Percentiles rank a stretch among this genome's conserved stretches.
Evolutionary conservation across 1,284 basidiomycete species (phyloP).

Genomic region (Coniferiporia sulphurascens): DNA sequence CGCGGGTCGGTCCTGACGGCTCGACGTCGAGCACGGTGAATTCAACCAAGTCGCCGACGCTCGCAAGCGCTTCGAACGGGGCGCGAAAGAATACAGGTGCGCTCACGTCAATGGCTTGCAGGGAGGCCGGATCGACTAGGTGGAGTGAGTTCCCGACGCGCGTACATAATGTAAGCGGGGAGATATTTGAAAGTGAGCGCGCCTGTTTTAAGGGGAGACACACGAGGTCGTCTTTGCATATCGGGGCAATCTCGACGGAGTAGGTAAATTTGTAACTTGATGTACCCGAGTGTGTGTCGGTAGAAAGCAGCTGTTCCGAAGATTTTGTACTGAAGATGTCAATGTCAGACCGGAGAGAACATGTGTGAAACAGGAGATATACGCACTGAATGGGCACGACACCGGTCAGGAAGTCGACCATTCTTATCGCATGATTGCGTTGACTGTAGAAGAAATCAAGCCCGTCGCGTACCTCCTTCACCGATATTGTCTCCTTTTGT

Average conservation of each 20-base stretch:
- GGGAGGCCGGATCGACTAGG: slow-evolving; percentile 84
- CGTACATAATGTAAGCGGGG: slow-evolving; percentile 81
- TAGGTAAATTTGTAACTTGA: slow-evolving; percentile 98
- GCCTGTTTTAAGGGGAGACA: slow-evolving; percentile 85
- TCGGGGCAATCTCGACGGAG: slow-evolving; percentile 93
- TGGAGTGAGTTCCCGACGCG: slow-evolving; percentile 92
- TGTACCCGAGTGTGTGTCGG: slow-evolving; percentile 88
- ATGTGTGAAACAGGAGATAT: neutral
- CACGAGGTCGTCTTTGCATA: slow-evolving; percentile 98
- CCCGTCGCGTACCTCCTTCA: slow-evolving; percentile 92
- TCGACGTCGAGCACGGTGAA: slow-evolving; percentile 96
- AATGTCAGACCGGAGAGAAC: neutral
- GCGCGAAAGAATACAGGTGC: slow-evolving; percentile 87
- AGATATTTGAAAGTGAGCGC: slow-evolving; percentile 81
- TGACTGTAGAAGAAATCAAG: slow-evolving; percentile 96
- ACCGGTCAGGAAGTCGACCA: slow-evolving; percentile 91
- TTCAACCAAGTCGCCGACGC: slow-evolving; percentile 84
- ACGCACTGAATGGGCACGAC: slow-evolving; percentile 85
- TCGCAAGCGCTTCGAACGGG: slow-evolving; percentile 82
- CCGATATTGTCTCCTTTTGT: slow-evolving; percentile 92
- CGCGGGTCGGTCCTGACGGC: slow-evolving; percentile 63
- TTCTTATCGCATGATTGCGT: slow-evolving; percentile 90
- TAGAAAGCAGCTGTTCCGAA: slow-evolving; percentile 90
- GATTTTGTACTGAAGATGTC: slow-evolving; percentile 64
- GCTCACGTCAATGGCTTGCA: slow-evolving; percentile 80